Evolutionary conservation across 768 basidiomycete species (phyloP), one percentile per base, ranked within the genome.

Genomic region (Crepidotus variabilis): DNA sequence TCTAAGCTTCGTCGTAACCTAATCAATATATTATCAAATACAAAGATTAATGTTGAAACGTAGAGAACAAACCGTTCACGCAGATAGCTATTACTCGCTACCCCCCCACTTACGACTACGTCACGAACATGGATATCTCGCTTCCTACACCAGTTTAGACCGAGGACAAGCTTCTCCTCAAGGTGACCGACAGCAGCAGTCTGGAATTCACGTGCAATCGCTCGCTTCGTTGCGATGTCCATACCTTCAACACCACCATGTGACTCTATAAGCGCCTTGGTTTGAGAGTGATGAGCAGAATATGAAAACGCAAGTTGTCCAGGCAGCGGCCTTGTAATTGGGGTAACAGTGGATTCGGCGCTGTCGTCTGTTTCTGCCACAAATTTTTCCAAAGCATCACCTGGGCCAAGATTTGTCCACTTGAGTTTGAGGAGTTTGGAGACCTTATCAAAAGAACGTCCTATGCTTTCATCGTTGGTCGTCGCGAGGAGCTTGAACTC

Each of bases 61-160:
- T 49, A 47, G 39, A 46, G 18, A 53, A 62, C 77, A 46, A 50
- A 91, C 93, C 86, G 77, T 46, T 77, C 54, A 50, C 92, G 76
- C 55, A 98, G 72, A 61, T 78, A 85, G 21, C 60, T 47, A 63
- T 99, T 99, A 61, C 92, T 92, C 14, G 95, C 96, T 0, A 99
- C 96, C 1, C 96, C 96, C 0, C 96, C 96, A 57, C 92, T 93
- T 14, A 90, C 85, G 1, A 97, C 91, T 22, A 98, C 61, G 53
- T 86, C 76, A 10, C 68, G 69, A 2, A 91, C 71, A 7, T 63
- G 52, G 0, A 85, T 67, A n/a, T 72, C 78, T 21, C 76, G 63
- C 8, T 64, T 56, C 51, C 61, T 53, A 57, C 83, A 84, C 73
- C 68, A 72, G 21, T 71, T 63, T 36, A 86, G 59, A 0, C 76